Percentiles rank a stretch among this genome's conserved stretches.
phyloP scores from a whole-genome alignment of 2,329 filamentous ascomycete genomes.

The Scedosporium aurantiacum region DNA sequence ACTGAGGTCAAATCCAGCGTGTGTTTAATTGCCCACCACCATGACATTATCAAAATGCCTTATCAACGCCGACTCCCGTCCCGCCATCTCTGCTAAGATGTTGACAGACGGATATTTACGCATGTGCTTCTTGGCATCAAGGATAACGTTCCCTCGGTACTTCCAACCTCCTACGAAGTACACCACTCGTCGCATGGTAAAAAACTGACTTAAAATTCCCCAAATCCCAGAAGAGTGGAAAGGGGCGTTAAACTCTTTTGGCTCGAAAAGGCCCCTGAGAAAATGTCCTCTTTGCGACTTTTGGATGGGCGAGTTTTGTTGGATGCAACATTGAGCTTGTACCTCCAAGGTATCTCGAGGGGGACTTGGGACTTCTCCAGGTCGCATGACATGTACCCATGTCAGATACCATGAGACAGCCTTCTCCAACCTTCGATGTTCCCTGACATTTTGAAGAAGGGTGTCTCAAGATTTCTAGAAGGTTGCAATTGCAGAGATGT shows the following conservation, averaged over 20 bases:
- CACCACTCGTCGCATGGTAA: too few species aligned
- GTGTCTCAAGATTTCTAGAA: too few species aligned
- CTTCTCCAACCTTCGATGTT: too few species aligned
- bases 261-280: not conserved
- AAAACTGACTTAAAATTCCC: not conserved
- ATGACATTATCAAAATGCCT: too few species aligned
- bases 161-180: too few species aligned
- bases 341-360: not conserved
- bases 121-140: not conserved
- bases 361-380: not conserved
- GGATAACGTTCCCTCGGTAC: too few species aligned
- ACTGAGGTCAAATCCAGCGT: too few species aligned
- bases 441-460: too few species aligned
- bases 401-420: too few species aligned
- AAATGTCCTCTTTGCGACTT: too few species aligned
- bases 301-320: not conserved
- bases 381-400: not conserved
- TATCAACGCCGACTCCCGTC: not conserved
- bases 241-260: not conserved
- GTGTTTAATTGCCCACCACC: too few species aligned
- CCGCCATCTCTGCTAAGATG: not conserved
- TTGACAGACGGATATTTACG: not conserved
- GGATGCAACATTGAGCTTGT: not conserved
- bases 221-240: not conserved
- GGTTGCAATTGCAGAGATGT: too few species aligned